These are phyloP conservation scores for Reutealis trisperma DNA, from an alignment of 345 rosid species.

Conservation along the genomic window DNA sequence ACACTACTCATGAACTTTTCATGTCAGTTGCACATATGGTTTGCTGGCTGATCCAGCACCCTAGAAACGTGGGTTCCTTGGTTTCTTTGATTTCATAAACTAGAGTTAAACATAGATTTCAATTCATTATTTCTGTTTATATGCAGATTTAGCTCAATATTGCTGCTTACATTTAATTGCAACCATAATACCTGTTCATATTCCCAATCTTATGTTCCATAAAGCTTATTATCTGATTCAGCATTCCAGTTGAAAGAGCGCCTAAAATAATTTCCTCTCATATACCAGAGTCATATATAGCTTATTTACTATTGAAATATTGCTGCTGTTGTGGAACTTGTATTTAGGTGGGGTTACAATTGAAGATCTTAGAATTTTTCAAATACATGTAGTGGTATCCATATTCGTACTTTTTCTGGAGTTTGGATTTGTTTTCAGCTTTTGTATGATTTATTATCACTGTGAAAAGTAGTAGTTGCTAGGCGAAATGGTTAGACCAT, in stretches of 20 bases:
- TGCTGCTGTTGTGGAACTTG: neutral
- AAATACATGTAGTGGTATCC: no score
- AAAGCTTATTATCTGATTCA: no score
- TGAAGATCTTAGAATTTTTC: neutral
- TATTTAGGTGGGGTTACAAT: neutral
- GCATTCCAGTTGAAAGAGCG: no score
- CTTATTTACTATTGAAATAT: neutral
- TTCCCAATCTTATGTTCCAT: no score
- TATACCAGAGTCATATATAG: neutral
- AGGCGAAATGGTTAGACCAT: neutral
- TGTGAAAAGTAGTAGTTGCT: neutral
- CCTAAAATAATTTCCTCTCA: no score
- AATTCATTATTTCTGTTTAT: neutral
- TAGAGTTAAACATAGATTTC: neutral
- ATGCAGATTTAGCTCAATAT: no score
- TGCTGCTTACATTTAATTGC: neutral
- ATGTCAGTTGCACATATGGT: neutral
- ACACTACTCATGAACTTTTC: neutral
- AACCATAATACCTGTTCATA: no score
- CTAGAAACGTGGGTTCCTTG: neutral
- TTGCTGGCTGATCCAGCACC: neutral
- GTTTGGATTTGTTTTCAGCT: no score
- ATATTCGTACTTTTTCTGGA: no score
- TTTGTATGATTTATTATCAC: neutral
- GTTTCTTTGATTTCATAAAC: neutral